Percentiles rank a stretch among this genome's conserved stretches.
These are phyloP conservation scores for Pholiota adiposa DNA, from an alignment of 1,284 basidiomycete species.

Conservation along the genomic window DNA sequence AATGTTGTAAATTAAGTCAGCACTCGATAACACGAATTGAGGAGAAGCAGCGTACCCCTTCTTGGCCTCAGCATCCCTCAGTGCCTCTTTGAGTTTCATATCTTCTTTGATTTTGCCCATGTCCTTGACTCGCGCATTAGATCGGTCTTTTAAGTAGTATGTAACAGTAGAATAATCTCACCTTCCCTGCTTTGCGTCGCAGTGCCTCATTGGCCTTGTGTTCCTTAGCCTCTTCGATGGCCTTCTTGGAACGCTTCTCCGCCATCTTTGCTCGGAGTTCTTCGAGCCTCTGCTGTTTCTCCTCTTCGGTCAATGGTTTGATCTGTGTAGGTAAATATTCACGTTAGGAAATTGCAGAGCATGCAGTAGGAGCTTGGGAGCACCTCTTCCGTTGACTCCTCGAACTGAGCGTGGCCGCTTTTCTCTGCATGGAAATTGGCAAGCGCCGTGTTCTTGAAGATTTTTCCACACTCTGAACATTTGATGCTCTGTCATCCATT, in stretches of 20 bases:
- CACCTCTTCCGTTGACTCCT: slow-evolving; percentile 95
- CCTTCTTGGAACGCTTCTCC: slow-evolving; percentile 74
- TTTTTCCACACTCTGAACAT: slow-evolving; percentile 83
- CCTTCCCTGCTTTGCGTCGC: slow-evolving; percentile 84
- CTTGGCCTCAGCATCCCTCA: slow-evolving; percentile 81
- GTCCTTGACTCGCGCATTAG: slow-evolving; percentile 52
- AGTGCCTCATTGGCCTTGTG: slow-evolving; percentile 80
- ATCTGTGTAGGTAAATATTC: slow-evolving; percentile 49
- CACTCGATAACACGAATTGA: neutral
- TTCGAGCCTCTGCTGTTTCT: slow-evolving; percentile 82
- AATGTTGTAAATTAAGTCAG: neutral
- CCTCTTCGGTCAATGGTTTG: slow-evolving; percentile 94
- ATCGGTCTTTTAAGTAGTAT: neutral
- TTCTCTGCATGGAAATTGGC: slow-evolving; percentile 96
- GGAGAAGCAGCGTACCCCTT: slow-evolving; percentile 61
- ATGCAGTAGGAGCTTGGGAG: too few species aligned
- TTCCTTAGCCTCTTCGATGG: slow-evolving; percentile 73
- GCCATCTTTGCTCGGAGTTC: slow-evolving; percentile 83
- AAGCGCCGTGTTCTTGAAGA: slow-evolving; percentile 86
- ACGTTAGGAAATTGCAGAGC: too few species aligned
- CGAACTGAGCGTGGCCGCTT: slow-evolving; percentile 93
- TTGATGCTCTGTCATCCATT: slow-evolving; percentile 65
- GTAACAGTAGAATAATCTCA: slow-evolving; percentile 28
- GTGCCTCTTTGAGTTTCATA: slow-evolving; percentile 75
- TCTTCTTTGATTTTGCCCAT: slow-evolving; percentile 77